A percentile compares a stretch with the other conserved stretches of the same genome.
phyloP scores from a whole-genome alignment of 768 basidiomycete species.

The Mycena indigotica region DNA sequence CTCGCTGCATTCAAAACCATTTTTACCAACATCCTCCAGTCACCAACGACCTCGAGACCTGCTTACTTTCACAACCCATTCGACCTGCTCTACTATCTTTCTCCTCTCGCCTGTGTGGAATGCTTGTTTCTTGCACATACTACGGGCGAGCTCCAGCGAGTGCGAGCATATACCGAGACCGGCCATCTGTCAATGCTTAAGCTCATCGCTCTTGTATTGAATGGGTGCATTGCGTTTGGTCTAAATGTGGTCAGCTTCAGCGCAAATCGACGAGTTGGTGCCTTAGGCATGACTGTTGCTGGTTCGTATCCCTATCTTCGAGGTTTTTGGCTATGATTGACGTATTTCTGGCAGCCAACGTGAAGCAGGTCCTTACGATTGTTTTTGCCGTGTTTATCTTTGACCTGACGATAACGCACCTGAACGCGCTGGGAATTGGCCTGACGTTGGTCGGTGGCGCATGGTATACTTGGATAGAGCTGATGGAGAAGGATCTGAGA shows the following conservation, averaged over 20 bases:
- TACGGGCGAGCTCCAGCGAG: conserved; percentile 76
- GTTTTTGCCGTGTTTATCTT: conserved; percentile 84
- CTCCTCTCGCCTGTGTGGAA: conserved; percentile 88
- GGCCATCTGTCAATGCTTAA: conserved; percentile 42
- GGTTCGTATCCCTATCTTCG: conserved; percentile 40
- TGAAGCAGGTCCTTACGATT: conserved; percentile 93
- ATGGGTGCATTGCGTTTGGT: conserved; percentile 87
- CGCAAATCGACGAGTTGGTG: conserved; percentile 91
- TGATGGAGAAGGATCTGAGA: conserved; percentile 43
- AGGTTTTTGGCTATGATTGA: conserved; percentile 15
- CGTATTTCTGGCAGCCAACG: conserved; percentile 59
- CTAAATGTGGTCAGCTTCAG: conserved; percentile 94
- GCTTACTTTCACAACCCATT: conserved; percentile 35
- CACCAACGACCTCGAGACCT: conserved; percentile 24
- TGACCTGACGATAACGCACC: conserved; percentile 73
- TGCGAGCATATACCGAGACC: conserved; percentile 48
- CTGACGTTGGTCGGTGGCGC: conserved; percentile 87
- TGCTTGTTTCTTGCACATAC: conserved; percentile 76
- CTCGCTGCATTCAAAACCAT: conserved; percentile 95
- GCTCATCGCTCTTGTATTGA: conserved; percentile 62
- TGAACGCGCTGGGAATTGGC: conserved; percentile 81
- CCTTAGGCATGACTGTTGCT: conserved; percentile 89
- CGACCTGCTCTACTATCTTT: conserved; percentile 87
- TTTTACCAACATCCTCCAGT: conserved; percentile 79
- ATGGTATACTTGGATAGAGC: conserved; percentile 74